Conservation (phyloP, 2,329 filamentous ascomycete genomes). For the Fusarium setosum region DNA sequence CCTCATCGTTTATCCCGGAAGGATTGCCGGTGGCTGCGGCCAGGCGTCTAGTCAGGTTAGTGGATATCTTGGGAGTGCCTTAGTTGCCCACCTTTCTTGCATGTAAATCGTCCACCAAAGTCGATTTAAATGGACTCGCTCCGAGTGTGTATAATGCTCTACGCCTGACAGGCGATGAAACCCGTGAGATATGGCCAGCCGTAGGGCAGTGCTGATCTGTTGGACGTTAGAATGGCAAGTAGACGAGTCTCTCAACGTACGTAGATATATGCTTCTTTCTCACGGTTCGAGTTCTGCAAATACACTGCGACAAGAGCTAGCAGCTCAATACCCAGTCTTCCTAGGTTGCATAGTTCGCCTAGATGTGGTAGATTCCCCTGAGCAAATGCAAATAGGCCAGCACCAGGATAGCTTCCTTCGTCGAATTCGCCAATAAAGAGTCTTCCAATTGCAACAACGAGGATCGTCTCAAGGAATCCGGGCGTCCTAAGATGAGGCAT, state of each 20-base stretch:
- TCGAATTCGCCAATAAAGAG: background rate
- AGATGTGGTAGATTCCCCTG: background rate
- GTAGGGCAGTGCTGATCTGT: background rate
- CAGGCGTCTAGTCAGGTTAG: background rate
- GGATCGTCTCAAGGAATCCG: background rate
- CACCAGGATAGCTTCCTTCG: background rate
- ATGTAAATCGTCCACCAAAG: conserved; percentile 1
- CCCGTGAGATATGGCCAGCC: background rate
- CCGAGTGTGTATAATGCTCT: background rate
- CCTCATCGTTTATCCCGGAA: conserved; percentile 6
- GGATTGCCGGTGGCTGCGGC: conserved; percentile 10
- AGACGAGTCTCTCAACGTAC: background rate
- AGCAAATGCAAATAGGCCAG: background rate
- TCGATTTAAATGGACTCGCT: background rate
- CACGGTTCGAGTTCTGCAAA: background rate
- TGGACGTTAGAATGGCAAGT: background rate
- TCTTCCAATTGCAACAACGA: background rate
- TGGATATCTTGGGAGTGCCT: background rate
- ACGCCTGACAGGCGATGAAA: background rate
- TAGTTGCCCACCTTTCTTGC: conserved; percentile 8
- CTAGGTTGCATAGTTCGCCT: background rate
- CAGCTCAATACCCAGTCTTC: background rate
- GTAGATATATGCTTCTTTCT: background rate
- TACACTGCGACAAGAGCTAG: background rate
- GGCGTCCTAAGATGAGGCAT: background rate